Conservation (phyloP, 192 early-diverging fungal species). For the Coemansia asiatica region DNA sequence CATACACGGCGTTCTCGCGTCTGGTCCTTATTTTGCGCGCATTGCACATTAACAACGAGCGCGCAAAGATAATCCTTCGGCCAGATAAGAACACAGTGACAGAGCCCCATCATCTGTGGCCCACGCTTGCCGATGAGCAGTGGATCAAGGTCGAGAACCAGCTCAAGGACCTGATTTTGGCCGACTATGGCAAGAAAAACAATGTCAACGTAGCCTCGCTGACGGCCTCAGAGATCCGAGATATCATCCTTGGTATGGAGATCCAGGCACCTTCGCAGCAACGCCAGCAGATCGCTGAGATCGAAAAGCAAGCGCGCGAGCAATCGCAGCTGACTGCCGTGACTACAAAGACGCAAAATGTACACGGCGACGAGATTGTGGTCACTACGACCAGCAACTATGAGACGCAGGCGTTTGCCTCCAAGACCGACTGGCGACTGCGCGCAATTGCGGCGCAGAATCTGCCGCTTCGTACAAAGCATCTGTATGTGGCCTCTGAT, state of each 20-base stretch:
- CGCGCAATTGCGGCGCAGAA: slow-evolving; percentile 97
- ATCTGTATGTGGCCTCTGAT: slow-evolving; percentile 95
- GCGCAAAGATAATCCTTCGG: slow-evolving; percentile 93
- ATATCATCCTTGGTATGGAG: slow-evolving; percentile 99
- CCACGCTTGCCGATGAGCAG: slow-evolving; percentile 92
- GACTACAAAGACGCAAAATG: slow-evolving; percentile 94
- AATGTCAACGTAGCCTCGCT: slow-evolving; percentile 96
- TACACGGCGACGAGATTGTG: slow-evolving; percentile 97
- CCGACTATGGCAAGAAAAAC: slow-evolving; percentile 99
- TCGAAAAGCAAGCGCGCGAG: slow-evolving; percentile 93
- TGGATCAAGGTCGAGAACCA: slow-evolving; percentile 95
- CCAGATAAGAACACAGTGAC: slow-evolving; percentile 93
- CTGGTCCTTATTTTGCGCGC: slow-evolving; percentile 94
- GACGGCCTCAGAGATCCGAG: slow-evolving; percentile 95
- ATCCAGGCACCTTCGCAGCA: slow-evolving; percentile 95
- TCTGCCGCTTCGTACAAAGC: slow-evolving; percentile 90
- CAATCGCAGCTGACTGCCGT: slow-evolving; percentile 93
- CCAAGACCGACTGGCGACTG: slow-evolving; percentile 98
- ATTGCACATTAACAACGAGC: slow-evolving; percentile 97
- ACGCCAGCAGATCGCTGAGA: slow-evolving; percentile 96
- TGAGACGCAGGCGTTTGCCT: slow-evolving; percentile 95
- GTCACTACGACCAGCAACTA: slow-evolving; percentile 97
- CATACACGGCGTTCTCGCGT: slow-evolving; percentile 98
- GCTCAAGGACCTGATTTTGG: slow-evolving; percentile 96
- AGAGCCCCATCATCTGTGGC: slow-evolving; percentile 98